Evolutionary conservation across 2,329 filamentous ascomycete species (phyloP), one percentile per base, ranked within the genome.

Genomic region (Dactylonectria macrodidyma): DNA sequence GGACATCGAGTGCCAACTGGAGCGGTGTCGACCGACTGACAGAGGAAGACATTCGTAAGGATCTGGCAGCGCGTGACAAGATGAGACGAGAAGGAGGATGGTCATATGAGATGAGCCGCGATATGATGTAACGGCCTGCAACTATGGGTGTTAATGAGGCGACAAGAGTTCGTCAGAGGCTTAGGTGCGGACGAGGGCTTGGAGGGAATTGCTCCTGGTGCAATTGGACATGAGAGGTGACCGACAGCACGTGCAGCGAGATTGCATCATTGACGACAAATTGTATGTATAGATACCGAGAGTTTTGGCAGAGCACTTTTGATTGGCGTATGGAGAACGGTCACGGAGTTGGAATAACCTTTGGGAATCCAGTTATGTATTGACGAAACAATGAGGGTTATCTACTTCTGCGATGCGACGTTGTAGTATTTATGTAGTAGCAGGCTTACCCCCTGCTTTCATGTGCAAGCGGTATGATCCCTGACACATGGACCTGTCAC

Each of bases 1-100:
- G 96, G 63, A 98, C 95, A 5, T 97, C 94, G 74, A 97, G 94
- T 81, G 97, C 97, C 41, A 97, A 97, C 83, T 99, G 96, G 96
- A 92, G 89, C 77, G 89, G 93, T 62, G 86, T 92, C 3, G 97
- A 99, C 74, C 83, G 86, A 60, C 85, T 99, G 74, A 98, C 95
- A 0, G 92, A 95, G 72, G 95, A 97, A 66, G 95, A 98, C 77
- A 93, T 97, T 76, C 85, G 89, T 61, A 92, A 90, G 78, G 95
- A 98, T 82, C 83, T 93, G 74, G 91, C 93, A 68, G 93, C 92
- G 64, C 88, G 95, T 69, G 93, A 97, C 80, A 89, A 91, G 77
- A 86, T 98, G 78, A 89, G 93, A 59, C 87, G 92, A 69, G 93
- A 97, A 73, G 95, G 95, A 5, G 94, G 93, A 1, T 98, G 95